These are phyloP conservation scores for Dictyostelium capitatum DNA, from an alignment of 78 protist species.

Conservation along the genomic window DNA sequence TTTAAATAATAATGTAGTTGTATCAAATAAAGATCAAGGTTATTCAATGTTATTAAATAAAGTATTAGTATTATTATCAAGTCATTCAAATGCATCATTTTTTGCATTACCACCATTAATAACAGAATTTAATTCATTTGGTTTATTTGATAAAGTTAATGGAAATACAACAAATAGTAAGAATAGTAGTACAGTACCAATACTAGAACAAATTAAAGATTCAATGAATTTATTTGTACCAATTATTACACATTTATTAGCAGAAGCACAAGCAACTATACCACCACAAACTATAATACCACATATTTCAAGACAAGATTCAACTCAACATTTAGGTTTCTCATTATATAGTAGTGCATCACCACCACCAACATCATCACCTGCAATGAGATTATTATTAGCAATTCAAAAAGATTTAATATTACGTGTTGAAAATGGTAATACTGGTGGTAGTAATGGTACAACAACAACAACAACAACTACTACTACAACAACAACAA, in stretches of 20 bases:
- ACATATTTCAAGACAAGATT: slow-evolving; percentile 60
- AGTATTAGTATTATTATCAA: slow-evolving; percentile 50
- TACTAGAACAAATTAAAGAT: neutral
- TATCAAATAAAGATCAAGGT: slow-evolving; percentile 18
- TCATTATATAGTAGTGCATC: slow-evolving; percentile 53
- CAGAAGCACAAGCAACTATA: slow-evolving; percentile 72
- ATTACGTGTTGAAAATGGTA: slow-evolving; percentile 43
- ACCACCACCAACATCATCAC: slow-evolving; percentile 71
- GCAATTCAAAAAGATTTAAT: slow-evolving; percentile 71
- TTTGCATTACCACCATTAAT: slow-evolving; percentile 73
- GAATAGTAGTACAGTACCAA: neutral
- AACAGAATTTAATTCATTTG: slow-evolving; percentile 25
- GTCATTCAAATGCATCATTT: slow-evolving; percentile 77
- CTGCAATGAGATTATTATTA: slow-evolving; percentile 66
- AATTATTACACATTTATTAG: slow-evolving; percentile 50
- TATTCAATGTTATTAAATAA: slow-evolving; percentile 66
- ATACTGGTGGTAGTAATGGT: neutral
- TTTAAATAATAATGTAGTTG: neutral
- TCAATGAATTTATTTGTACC: slow-evolving; percentile 82
- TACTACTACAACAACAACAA: too few relatives aligned
- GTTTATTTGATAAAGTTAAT: neutral
- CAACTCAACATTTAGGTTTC: slow-evolving; percentile 50
- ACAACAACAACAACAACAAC: too few relatives aligned
- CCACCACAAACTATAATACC: slow-evolving; percentile 41
- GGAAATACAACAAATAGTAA: neutral